These are phyloP conservation scores for Cystoisospora suis DNA, from an alignment of 169 alveolate genomes.

Conservation along the genomic window DNA sequence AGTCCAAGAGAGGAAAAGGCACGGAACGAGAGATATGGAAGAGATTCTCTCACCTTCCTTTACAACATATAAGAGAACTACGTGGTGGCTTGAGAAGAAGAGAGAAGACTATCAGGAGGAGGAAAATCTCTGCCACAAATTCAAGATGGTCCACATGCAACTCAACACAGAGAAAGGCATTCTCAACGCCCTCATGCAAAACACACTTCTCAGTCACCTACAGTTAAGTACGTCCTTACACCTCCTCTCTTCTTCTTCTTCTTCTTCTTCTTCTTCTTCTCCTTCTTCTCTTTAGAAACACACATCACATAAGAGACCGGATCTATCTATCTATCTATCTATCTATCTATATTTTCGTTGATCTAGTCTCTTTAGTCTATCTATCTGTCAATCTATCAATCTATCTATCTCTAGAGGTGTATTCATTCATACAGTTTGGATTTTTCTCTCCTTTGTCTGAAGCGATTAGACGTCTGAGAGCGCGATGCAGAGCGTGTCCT, in stretches of 20 bases:
- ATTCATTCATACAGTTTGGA: no score
- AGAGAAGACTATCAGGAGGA: background rate
- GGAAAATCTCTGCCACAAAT: background rate
- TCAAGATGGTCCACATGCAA: background rate
- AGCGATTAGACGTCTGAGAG: no score
- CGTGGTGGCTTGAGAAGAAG: constrained; percentile 8
- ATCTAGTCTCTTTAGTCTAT: background rate
- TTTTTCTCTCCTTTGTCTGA: no score
- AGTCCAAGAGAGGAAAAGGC: background rate
- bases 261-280: no score
- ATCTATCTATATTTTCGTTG: background rate
- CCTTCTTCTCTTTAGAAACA: background rate
- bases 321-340: background rate
- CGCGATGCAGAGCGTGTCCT: no score
- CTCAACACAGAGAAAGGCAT: constrained; percentile 12
- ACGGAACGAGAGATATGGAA: background rate
- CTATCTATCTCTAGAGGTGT: background rate
- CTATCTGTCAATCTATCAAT: background rate
- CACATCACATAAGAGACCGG: background rate
- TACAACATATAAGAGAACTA: no score
- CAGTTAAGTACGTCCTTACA: background rate
- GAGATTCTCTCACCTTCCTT: no score
- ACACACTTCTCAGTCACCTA: background rate
- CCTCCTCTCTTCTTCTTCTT: background rate
- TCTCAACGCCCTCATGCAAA: background rate